Base-by-base conservation (phyloP, 169 alveolate species). In the Cytauxzoon felis region DNA sequence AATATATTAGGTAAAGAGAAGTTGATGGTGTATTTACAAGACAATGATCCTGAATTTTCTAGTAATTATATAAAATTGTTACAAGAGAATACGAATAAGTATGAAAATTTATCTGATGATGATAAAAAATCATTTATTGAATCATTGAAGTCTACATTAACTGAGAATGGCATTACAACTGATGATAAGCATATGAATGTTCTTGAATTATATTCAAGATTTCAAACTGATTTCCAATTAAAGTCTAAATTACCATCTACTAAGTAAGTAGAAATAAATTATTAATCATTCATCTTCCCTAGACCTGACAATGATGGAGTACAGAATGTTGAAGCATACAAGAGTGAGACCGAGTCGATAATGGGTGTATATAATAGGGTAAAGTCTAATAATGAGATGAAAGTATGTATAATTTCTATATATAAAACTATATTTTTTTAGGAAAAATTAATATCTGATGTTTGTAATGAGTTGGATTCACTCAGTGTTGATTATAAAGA, bases 1-100 rank as follows among this genome's bases (percentile, higher is more conserved):
- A 54, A 63, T 24, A 56, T 75, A 21, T 29, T 42, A 4, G 85
- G 85, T 1, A 64, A 75, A 47, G 71, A 63, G 1, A 13, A 21
- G 18, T 30, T 75, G 13, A 65, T 45, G 24, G 65, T 60, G 21
- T 53, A 56, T 27, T 32, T 75, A 8, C 21, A 41, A 26, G 65
- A 75, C 16, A 19, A 47, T 7, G 24, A 56, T 30, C 80, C 78
- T 1, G 58, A 19, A n/a, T 75, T 64, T 26, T 71, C 33, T 29
- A 1, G 32, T 11, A 45, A 45, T 0, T 42, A 42, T 5, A 51
- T 51, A 33, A 57, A 61, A 33, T 13, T 61, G 9, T 29, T 45
- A 8, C 7, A 34, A 0, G 38, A 13, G 3, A 23, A 42, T 13
- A 0, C 24, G 24, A 9, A 51, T 6, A 48, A 42, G 13, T 72